Evolutionary conservation across 2,329 filamentous ascomycete species (phyloP).

Genomic region (Apiospora marii): DNA sequence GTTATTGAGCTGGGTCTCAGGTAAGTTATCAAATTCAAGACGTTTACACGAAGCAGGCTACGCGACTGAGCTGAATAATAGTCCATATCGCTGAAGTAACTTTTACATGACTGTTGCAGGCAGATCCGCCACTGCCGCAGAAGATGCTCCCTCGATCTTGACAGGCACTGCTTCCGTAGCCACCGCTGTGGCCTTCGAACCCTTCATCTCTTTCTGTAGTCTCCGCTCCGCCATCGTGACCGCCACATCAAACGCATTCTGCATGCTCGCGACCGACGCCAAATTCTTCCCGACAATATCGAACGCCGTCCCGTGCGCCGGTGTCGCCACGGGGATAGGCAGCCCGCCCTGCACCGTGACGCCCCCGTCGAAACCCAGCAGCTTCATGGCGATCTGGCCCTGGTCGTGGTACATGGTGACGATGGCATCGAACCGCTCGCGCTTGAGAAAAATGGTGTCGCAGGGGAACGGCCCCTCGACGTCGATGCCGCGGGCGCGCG

Average conservation of each 20-base stretch:
- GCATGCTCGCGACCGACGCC: constrained; percentile 39
- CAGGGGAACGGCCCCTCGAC: constrained; percentile 43
- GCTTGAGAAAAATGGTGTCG: constrained; percentile 45
- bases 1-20: too few relatives aligned
- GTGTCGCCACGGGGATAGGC: constrained; percentile 42
- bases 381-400: constrained; percentile 46
- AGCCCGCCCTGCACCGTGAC: constrained; percentile 45
- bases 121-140: background rate
- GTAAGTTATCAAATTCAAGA: too few relatives aligned
- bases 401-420: constrained; percentile 48
- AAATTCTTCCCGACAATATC: constrained; percentile 43
- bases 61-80: too few relatives aligned
- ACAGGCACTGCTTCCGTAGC: background rate
- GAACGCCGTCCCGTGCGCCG: constrained; percentile 42
- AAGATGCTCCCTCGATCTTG: background rate
- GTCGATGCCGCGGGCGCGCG: constrained; percentile 38
- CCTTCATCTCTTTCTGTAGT: constrained; percentile 22
- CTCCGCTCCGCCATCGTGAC: constrained; percentile 39
- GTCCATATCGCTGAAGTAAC: too few relatives aligned
- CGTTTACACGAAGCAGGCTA: too few relatives aligned
- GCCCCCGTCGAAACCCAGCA: constrained; percentile 44
- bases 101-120: too few relatives aligned
- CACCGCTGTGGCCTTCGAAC: background rate
- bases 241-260: constrained; percentile 44
- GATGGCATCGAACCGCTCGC: constrained; percentile 43